Percentiles rank a stretch among this genome's conserved stretches.
Evolutionary conservation across 2,329 filamentous ascomycete genomes (phyloP).

Genomic region (Neofusicoccum sp.): DNA sequence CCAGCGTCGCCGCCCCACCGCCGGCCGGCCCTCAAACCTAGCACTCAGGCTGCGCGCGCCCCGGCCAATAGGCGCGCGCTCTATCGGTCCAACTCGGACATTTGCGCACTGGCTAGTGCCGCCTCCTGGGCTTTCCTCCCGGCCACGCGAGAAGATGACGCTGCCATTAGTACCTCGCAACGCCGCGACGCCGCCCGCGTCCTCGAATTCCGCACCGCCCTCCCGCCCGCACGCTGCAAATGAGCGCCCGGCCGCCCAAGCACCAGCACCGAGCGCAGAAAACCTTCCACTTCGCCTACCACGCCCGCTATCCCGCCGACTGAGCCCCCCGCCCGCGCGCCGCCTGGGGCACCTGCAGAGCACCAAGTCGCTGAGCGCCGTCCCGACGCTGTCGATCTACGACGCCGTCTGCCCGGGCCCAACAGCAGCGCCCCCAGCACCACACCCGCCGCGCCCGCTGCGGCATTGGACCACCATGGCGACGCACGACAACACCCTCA

Average conservation of each 20-base stretch:
- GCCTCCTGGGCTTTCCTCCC: constrained; percentile 4
- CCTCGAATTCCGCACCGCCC: constrained; percentile 12
- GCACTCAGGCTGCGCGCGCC: background rate
- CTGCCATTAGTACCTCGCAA: constrained; percentile 16
- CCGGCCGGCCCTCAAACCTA: constrained; percentile 8
- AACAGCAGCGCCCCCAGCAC: constrained; percentile 23
- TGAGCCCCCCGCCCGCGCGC: constrained; percentile 29
- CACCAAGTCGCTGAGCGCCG: constrained; percentile 46
- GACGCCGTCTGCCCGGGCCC: constrained; percentile 7
- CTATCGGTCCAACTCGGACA: constrained; percentile 13
- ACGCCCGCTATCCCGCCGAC: constrained; percentile 28
- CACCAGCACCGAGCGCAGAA: constrained; percentile 17
- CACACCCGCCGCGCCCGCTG: constrained; percentile 13
- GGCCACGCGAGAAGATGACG: constrained; percentile 16
- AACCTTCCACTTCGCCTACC: constrained; percentile 22
- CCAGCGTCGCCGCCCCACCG: constrained; percentile 1
- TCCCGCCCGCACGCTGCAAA: constrained; percentile 17
- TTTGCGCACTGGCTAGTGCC: constrained; percentile 13
- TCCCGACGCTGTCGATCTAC: constrained; percentile 47
- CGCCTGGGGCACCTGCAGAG: constrained; percentile 14
- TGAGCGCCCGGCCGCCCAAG: constrained; percentile 14
- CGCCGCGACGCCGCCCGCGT: constrained; percentile 16
- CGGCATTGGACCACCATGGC: constrained; percentile 27
- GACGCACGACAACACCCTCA: constrained; percentile 45
- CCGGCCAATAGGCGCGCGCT: constrained; percentile 5